A percentile compares a stretch with the other conserved stretches of the same genome.
phyloP scores from a whole-genome alignment of 2,329 filamentous ascomycete species.

The Aspergillus sp. region DNA sequence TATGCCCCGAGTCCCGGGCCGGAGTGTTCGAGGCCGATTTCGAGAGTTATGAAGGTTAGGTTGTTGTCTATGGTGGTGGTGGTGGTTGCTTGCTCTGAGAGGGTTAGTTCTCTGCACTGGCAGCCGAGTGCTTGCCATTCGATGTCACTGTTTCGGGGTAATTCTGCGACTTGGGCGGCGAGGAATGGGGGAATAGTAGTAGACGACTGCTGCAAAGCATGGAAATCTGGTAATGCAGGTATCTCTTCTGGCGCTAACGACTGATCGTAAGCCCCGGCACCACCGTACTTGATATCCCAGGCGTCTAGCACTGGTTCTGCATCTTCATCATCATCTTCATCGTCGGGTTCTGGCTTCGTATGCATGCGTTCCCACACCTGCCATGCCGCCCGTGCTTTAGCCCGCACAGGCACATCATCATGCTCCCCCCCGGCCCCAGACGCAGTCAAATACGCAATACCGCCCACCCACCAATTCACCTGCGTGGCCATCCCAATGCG shows the following conservation, averaged over 20 bases:
- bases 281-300: conserved; percentile 49
- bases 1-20: conserved; percentile 12
- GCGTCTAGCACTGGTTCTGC: conserved; percentile 42
- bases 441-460: conserved; percentile 62
- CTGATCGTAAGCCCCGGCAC: conserved; percentile 40
- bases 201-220: conserved; percentile 11
- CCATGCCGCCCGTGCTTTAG: conserved; percentile 32
- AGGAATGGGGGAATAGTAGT: conserved; percentile 57
- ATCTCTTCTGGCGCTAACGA: conserved; percentile 5
- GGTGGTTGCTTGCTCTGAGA: conserved; percentile 11
- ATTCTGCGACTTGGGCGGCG: conserved; percentile 63
- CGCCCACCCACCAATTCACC: conserved; percentile 66
- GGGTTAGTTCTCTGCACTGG: conserved; percentile 23
- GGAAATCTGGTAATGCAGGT: conserved; percentile 19
- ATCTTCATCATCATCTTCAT: conserved; percentile 35
- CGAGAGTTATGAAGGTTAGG: conserved; percentile 23
- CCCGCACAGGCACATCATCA: conserved; percentile 16
- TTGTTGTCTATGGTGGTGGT: conserved; percentile 16
- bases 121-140: conserved; percentile 77
- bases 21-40: conserved; percentile 16
- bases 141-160: conserved; percentile 65
- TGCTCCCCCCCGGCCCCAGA: background rate
- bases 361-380: conserved; percentile 40
- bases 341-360: conserved; percentile 9
- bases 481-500: conserved; percentile 66